Evolutionary conservation across 257 asterid genomes (phyloP).

Genomic region (Capsicum baccatum): DNA sequence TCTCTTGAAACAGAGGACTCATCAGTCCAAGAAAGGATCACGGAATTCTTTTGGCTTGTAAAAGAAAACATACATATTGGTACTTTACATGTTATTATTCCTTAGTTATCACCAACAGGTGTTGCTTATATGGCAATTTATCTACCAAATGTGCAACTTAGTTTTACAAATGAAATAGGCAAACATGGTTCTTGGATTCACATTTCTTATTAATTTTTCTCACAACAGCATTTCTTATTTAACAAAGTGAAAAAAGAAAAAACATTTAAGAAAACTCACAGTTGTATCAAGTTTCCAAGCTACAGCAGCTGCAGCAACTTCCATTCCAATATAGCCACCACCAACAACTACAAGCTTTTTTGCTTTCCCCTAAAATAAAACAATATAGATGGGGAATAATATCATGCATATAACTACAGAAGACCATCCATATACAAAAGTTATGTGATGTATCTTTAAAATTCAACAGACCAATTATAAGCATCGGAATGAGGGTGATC

Average conservation of each 20-base stretch:
- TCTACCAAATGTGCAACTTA: constrained; percentile 7
- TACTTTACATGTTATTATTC: not conserved
- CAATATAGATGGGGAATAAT: not conserved
- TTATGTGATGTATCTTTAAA: constrained; percentile 6
- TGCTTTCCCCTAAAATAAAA: constrained; percentile 67
- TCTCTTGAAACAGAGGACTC: constrained; percentile 6
- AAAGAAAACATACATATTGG: not conserved
- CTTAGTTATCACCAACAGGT: not conserved
- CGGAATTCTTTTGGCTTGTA: not conserved
- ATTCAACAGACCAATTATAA: constrained; percentile 25
- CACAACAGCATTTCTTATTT: not conserved
- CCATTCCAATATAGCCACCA: constrained; percentile 99
- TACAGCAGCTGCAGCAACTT: constrained; percentile 95
- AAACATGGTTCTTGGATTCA: not conserved
- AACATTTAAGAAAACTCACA: constrained; percentile 50
- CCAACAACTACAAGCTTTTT: constrained; percentile 88
- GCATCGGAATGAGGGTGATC: not conserved
- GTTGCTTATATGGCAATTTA: not conserved
- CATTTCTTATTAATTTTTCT: not conserved
- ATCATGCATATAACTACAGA: not conserved
- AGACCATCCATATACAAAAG: not conserved
- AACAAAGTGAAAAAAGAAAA: not conserved
- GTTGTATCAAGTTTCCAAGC: constrained; percentile 97
- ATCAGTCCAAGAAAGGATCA: not conserved
- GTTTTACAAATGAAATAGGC: not conserved